Conservation (phyloP, 2,329 filamentous ascomycete species). For the Aspergillus niger region DNA sequence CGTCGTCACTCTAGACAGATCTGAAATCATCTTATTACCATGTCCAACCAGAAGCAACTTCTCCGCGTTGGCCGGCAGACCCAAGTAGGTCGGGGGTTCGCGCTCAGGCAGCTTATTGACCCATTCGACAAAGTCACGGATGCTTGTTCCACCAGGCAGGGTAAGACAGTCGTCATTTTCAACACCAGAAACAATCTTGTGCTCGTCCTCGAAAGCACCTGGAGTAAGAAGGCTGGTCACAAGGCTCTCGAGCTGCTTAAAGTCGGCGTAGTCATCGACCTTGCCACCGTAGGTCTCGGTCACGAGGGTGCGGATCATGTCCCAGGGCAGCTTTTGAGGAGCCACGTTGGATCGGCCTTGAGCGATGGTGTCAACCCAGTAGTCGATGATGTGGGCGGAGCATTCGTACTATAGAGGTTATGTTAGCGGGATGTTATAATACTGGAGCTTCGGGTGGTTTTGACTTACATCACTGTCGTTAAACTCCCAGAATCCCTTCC, state of each 20-base stretch:
- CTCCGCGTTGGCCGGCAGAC: constrained; percentile 92
- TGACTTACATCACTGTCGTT: constrained; percentile 94
- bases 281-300: constrained; percentile 97
- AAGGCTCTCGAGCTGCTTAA: constrained; percentile 69
- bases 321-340: constrained; percentile 92
- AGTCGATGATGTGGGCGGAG: constrained; percentile 91
- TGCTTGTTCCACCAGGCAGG: constrained; percentile 76
- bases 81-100: constrained; percentile 93
- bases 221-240: constrained; percentile 80
- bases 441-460: background rate
- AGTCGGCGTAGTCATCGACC: constrained; percentile 89
- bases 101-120: constrained; percentile 89
- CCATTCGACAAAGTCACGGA: constrained; percentile 88
- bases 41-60: constrained; percentile 89
- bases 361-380: constrained; percentile 83
- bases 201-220: constrained; percentile 86
- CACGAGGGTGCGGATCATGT: constrained; percentile 87
- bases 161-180: constrained; percentile 63
- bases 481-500: constrained; percentile 99
- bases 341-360: constrained; percentile 89
- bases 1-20: constrained; percentile 81
- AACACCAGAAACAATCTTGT: constrained; percentile 78
- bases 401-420: constrained; percentile 76
- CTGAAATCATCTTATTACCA: constrained; percentile 79
- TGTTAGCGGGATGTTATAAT: constrained; percentile 23